These are phyloP conservation scores for Centella asiatica DNA, from an alignment of 129 eudicot genomes.

Conservation along the genomic window DNA sequence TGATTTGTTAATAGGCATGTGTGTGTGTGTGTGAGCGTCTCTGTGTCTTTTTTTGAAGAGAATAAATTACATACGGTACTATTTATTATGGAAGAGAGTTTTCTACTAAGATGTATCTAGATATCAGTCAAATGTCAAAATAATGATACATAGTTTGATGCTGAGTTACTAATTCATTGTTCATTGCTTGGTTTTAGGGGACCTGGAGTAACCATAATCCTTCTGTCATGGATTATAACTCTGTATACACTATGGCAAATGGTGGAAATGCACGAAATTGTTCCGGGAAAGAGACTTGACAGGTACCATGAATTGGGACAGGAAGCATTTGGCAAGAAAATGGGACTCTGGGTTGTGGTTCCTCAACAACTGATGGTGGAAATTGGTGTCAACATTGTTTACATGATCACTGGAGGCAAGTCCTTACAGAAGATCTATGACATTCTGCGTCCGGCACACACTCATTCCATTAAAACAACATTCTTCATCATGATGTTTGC, in stretches of 20 bases:
- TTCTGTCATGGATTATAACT: conserved; percentile 39
- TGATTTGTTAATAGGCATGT: too few relatives aligned
- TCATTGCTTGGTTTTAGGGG: conserved; percentile 18
- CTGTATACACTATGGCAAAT: conserved; percentile 51
- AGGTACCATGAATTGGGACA: conserved; percentile 44
- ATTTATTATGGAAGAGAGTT: too few relatives aligned
- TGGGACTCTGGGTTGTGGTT: conserved; percentile 46
- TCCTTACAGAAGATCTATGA: conserved; percentile 33
- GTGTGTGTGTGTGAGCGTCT: too few relatives aligned
- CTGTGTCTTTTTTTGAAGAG: too few relatives aligned
- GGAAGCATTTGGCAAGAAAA: conserved; percentile 33
- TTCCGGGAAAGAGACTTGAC: conserved; percentile 42
- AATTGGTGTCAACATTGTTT: conserved; percentile 40
- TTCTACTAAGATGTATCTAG: too few relatives aligned
- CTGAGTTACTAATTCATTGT: neutral
- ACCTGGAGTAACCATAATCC: conserved; percentile 31
- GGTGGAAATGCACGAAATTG: conserved; percentile 54
- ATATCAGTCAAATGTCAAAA: too few relatives aligned
- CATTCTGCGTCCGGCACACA: conserved; percentile 14
- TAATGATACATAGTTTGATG: too few relatives aligned
- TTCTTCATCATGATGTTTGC: conserved; percentile 41
- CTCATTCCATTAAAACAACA: conserved; percentile 23
- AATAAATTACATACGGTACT: too few relatives aligned
- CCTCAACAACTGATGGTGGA: too few relatives aligned
- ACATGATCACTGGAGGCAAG: conserved; percentile 62